Evolutionary conservation across 331 rosid species (phyloP).

Genomic region (Malus hybrid): DNA sequence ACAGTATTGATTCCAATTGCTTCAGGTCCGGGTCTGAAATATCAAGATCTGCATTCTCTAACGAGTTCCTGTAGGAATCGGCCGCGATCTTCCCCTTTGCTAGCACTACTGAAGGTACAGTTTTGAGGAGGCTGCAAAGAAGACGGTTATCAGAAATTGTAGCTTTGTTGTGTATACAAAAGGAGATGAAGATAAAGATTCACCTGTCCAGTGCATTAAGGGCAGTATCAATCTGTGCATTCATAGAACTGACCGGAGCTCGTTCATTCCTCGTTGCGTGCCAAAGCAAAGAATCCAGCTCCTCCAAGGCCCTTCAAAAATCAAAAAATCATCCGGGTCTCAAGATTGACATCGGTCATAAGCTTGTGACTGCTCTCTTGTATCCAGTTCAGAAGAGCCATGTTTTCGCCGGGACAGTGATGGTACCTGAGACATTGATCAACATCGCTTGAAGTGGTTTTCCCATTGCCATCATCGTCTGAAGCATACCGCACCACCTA

Average conservation of each 20-base stretch:
- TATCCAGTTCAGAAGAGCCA: background rate
- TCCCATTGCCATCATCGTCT: slow-evolving; percentile 65
- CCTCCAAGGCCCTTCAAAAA: slow-evolving; percentile 75
- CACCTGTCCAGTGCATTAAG: slow-evolving; percentile 67
- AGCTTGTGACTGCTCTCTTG: background rate
- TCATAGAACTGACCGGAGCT: slow-evolving; percentile 74
- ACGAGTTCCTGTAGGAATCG: slow-evolving; percentile 53
- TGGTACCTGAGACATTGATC: slow-evolving; percentile 81
- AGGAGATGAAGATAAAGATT: background rate
- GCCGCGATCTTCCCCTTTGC: slow-evolving; percentile 71
- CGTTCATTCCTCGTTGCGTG: slow-evolving; percentile 76
- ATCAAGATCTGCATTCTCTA: slow-evolving; percentile 37
- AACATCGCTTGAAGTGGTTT: slow-evolving; percentile 47
- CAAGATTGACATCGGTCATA: background rate
- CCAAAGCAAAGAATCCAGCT: slow-evolving; percentile 64
- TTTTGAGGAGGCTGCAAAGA: slow-evolving; percentile 71
- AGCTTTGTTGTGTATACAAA: too few species aligned
- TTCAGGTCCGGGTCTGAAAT: slow-evolving; percentile 50
- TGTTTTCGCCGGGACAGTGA: background rate
- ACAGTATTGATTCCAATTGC: slow-evolving; percentile 68
- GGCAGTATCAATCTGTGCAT: slow-evolving; percentile 43
- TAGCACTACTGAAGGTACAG: slow-evolving; percentile 76
- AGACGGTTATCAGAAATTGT: background rate
- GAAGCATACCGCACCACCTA: slow-evolving; percentile 90
- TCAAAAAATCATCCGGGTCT: background rate